Evolutionary conservation across 2,329 filamentous ascomycete species (phyloP).

Genomic region (Hysterium pulicare): DNA sequence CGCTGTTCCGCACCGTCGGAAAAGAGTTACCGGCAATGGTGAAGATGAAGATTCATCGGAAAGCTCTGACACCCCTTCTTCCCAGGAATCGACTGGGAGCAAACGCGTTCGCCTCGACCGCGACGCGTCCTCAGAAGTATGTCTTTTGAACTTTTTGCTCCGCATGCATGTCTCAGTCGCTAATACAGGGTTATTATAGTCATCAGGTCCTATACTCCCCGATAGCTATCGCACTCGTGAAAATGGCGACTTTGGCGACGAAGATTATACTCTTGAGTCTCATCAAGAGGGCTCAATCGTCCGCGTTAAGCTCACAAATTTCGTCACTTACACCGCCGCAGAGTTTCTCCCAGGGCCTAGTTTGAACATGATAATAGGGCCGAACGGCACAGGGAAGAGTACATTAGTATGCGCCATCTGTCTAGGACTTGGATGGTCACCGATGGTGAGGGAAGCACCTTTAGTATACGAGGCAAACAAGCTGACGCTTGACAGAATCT

Average conservation of each 20-base stretch:
- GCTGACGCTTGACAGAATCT: constrained; percentile 55
- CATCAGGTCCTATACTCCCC: constrained; percentile 4
- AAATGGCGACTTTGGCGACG: constrained; percentile 7
- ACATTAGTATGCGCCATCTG: constrained; percentile 97
- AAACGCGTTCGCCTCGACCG: constrained; percentile 30
- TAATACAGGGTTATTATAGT: constrained; percentile 3
- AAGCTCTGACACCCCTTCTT: neutral
- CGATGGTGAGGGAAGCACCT: constrained; percentile 47
- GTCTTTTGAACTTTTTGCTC: neutral
- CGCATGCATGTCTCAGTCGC: neutral
- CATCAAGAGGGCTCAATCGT: constrained; percentile 77
- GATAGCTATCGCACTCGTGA: constrained; percentile 8
- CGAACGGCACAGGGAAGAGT: constrained; percentile 98
- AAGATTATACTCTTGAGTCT: constrained; percentile 13
- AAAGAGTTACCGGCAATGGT: neutral
- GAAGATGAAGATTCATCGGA: neutral
- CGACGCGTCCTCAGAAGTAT: constrained; percentile 27
- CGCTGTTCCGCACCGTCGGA: constrained; percentile 1
- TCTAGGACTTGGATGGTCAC: constrained; percentile 79
- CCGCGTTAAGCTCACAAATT: constrained; percentile 79
- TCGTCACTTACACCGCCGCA: constrained; percentile 90
- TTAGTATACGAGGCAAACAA: neutral
- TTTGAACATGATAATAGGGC: constrained; percentile 97
- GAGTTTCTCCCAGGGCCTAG: constrained; percentile 90
- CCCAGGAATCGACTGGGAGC: constrained; percentile 15